These are phyloP conservation scores for Saururus chinensis DNA, from an alignment of 164 flowering plant genomes.

Conservation along the genomic window DNA sequence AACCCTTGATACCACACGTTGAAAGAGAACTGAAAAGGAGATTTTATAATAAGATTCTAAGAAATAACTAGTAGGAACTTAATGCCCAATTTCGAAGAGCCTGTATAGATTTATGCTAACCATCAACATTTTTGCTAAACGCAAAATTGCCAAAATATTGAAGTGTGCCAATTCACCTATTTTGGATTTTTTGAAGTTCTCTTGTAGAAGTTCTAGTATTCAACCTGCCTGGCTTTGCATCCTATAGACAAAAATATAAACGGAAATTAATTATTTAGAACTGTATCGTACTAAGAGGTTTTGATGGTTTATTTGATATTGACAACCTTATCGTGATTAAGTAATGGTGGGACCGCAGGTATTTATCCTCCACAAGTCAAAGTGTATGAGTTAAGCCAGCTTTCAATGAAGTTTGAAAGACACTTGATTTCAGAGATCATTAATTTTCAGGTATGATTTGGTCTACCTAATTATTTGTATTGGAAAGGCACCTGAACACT, in stretches of 20 bases:
- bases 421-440: constrained; percentile 74
- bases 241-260: not conserved
- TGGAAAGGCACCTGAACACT: not conserved
- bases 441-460: constrained; percentile 60
- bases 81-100: no score
- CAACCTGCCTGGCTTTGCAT: not conserved
- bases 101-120: no score
- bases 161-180: no score
- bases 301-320: not conserved
- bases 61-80: no score
- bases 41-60: no score
- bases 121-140: no score
- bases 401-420: constrained; percentile 81
- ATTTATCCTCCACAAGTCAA: constrained; percentile 92
- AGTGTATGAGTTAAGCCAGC: constrained; percentile 73
- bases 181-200: no score
- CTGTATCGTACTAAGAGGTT: no score
- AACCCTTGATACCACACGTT: no score
- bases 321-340: not conserved
- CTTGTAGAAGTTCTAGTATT: not conserved
- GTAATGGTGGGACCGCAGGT: constrained; percentile 28
- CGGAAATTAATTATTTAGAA: not conserved
- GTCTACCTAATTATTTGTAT: not conserved
- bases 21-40: no score
- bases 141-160: no score